A percentile compares a stretch with the other conserved stretches of the same genome.
phyloP scores from a whole-genome alignment of 176 grass and related monocot genomes.

The Otatea glauca region DNA sequence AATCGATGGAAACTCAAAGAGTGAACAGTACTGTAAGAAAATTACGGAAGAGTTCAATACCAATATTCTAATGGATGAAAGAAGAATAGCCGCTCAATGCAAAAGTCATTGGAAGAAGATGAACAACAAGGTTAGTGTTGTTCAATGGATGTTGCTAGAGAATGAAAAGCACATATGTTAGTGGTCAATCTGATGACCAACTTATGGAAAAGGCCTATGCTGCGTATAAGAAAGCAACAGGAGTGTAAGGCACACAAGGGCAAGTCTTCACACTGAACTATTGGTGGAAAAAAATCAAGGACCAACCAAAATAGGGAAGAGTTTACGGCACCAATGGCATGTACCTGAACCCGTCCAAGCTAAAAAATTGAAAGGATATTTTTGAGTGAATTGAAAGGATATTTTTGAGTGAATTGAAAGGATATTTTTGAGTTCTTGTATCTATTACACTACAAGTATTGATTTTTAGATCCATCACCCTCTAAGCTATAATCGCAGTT shows the following conservation, averaged over 20 bases:
- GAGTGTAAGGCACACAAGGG: not conserved
- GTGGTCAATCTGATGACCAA: not conserved
- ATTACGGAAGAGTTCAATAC: not conserved
- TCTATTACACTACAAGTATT: no score
- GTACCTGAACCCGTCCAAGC: no score
- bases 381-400: no score
- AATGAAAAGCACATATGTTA: not conserved
- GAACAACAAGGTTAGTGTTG: not conserved
- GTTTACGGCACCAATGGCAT: no score
- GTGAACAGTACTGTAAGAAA: not conserved
- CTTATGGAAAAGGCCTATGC: not conserved
- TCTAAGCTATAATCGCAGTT: no score
- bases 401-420: no score
- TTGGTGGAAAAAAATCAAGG: not conserved
- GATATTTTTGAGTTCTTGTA: no score
- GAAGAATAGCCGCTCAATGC: not conserved
- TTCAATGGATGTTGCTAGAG: not conserved
- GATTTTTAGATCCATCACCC: no score
- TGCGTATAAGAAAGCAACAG: not conserved
- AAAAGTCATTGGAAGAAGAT: not conserved
- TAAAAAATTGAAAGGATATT: no score
- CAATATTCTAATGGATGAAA: not conserved
- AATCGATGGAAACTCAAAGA: not conserved
- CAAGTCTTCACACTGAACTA: not conserved
- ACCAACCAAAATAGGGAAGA: not conserved